Percentiles rank a stretch among this genome's conserved stretches.
phyloP scores from a whole-genome alignment of 176 grass and related monocot genomes.

The Puya raimondii region DNA sequence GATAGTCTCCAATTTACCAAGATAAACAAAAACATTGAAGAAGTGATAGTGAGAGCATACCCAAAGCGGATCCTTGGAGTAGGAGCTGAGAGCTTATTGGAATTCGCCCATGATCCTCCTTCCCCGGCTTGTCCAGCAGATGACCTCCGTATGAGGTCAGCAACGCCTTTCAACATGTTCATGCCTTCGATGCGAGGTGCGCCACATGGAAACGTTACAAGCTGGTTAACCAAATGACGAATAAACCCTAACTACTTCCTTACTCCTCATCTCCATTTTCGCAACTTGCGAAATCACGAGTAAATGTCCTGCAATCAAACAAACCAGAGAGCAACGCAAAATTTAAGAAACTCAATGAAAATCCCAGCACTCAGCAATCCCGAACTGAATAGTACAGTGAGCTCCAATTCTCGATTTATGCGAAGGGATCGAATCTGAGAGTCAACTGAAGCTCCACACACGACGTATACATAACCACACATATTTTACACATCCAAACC shows the following conservation, averaged over 20 bases:
- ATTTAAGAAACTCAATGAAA: no score
- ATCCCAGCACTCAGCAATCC: no score
- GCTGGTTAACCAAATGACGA: not conserved
- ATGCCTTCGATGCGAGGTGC: conserved; percentile 22
- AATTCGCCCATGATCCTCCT: conserved; percentile 1
- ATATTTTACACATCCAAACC: no score
- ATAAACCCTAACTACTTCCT: not conserved
- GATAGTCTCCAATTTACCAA: conserved; percentile 1
- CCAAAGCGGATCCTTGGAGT: conserved; percentile 55
- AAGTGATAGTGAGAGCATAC: conserved; percentile 22
- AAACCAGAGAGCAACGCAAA: no score
- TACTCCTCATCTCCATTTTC: not conserved
- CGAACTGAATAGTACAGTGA: no score
- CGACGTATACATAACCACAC: no score
- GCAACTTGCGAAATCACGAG: not conserved
- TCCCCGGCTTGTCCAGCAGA: conserved; percentile 24
- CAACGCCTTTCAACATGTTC: conserved; percentile 85
- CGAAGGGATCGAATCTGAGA: no score
- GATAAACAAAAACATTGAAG: not conserved
- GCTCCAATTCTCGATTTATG: no score
- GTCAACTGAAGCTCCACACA: no score
- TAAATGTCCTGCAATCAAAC: not conserved
- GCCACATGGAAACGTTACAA: not conserved
- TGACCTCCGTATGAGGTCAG: conserved; percentile 75
- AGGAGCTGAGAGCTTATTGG: conserved; percentile 29